phyloP scores from a whole-genome alignment of 2,329 filamentous ascomycete species.

The Paracorniculantispora psalliotae region DNA sequence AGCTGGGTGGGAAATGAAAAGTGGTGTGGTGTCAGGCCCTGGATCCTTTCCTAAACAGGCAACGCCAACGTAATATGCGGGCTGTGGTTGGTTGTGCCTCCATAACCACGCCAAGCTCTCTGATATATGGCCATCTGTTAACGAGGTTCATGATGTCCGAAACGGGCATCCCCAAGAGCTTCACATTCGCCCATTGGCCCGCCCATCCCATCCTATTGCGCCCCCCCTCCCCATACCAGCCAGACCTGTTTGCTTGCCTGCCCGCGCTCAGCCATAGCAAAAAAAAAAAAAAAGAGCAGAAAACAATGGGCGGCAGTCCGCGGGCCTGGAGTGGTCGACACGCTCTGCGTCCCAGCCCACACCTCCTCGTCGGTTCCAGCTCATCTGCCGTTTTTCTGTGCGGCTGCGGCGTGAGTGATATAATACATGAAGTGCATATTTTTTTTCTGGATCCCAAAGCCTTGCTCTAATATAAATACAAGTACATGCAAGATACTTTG shows the following conservation, averaged over 20 bases:
- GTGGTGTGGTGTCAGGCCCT: background rate
- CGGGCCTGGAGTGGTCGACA: background rate
- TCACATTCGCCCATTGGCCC: conserved; percentile 5
- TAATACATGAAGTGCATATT: background rate
- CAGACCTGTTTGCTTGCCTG: background rate
- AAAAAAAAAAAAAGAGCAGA: background rate
- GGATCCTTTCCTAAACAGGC: conserved; percentile 11
- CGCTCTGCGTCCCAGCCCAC: background rate
- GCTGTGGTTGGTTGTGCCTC: conserved; percentile 14
- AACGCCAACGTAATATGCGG: conserved; percentile 9
- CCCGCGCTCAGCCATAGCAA: conserved; percentile 1
- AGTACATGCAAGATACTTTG: conserved; percentile 3
- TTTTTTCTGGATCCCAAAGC: background rate
- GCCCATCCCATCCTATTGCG: background rate
- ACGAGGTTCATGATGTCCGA: conserved; percentile 9
- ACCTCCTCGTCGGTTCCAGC: background rate
- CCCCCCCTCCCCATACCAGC: background rate
- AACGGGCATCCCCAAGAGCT: conserved; percentile 4
- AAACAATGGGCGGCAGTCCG: background rate
- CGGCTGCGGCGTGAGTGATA: conserved; percentile 2
- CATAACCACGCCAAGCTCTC: conserved; percentile 12
- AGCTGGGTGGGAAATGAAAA: background rate
- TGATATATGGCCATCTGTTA: conserved; percentile 14
- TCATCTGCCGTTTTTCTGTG: background rate
- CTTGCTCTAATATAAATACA: conserved; percentile 10